Base-by-base conservation (phyloP, 345 rosid genomes). In the Sapria himalayana region DNA sequence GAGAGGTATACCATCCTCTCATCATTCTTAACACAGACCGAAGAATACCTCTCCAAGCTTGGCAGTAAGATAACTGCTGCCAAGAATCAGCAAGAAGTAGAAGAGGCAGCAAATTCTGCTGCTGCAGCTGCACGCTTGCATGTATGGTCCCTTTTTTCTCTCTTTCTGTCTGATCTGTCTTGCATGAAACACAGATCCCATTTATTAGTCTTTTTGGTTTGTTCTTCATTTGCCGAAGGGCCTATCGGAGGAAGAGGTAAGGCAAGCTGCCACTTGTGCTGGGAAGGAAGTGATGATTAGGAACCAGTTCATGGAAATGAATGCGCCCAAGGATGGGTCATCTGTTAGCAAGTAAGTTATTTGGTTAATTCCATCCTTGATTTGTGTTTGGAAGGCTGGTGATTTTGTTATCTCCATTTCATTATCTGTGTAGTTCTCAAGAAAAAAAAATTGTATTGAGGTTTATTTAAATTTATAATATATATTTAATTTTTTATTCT, bases 231-330 rank as follows among this genome's bases (percentile, higher is more conserved):
- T 38, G 54, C 31, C 46, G 60, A 59, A 91, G 99, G 99, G 99
- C 45, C 79, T 91, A 39, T 84, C 96, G 22, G 99, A 84, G 49
- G 99, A 84, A 80, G 99, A 91, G 60, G 89, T 91, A 37, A 70
- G 74, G 73, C 65, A 65, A 22, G 96, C 89, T 43, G 99, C 96
- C 18, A 54, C 85, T 53, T 91, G 94, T 73, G 93, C 99, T 46
- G 74, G 99, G 19, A 76, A 84, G 62, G 99, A 91, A 77, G 99
- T 80, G 50, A 60, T 71, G 82, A 91, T 91, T 55, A 74, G 99
- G 52, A 81, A 91, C 61, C 69, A 58, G 41, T 91, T 91, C 65
- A 58, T 43, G 69, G 99, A 91, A 65, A 91, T 91, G 99, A 91
- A 77, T 71, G 93, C 99, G 14, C 99, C 96, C 33, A 77, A 63